A percentile compares a stretch with the other conserved stretches of the same genome.
Conservation (phyloP, 352 stramenopile genomes). For the Globisporangium cystogenes region DNA sequence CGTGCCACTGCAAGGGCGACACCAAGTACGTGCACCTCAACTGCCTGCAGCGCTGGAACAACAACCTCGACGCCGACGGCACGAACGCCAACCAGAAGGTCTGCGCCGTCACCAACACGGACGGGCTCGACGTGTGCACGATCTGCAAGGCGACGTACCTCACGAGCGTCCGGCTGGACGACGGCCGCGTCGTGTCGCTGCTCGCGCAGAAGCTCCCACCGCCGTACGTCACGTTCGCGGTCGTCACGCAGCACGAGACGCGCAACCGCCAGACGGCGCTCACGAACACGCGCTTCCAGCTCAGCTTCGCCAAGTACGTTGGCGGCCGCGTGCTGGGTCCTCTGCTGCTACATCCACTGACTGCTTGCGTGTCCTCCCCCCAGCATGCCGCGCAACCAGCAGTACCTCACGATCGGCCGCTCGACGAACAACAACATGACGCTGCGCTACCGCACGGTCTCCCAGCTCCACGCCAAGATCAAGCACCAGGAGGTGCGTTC, state of each 20-base stretch:
- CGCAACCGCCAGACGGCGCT: slow-evolving; percentile 75
- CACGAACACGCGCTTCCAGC: slow-evolving; percentile 90
- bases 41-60: slow-evolving; percentile 91
- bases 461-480: slow-evolving; percentile 77
- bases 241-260: slow-evolving; percentile 88
- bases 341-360: not conserved
- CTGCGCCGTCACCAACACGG: slow-evolving; percentile 87
- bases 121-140: slow-evolving; percentile 84
- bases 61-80: slow-evolving; percentile 75
- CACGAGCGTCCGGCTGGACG: slow-evolving; percentile 82
- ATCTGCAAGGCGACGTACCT: slow-evolving; percentile 92
- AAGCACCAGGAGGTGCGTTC: slow-evolving; percentile 74
- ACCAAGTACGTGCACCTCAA: slow-evolving; percentile 92
- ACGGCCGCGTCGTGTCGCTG: slow-evolving; percentile 81
- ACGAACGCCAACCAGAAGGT: slow-evolving; percentile 84
- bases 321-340: not conserved
- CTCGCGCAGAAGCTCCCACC: slow-evolving; percentile 83
- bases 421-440: slow-evolving; percentile 86
- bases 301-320: slow-evolving; percentile 88
- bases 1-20: slow-evolving; percentile 90
- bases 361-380: slow-evolving; percentile 1
- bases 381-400: slow-evolving; percentile 55
- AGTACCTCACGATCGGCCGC: slow-evolving; percentile 70
- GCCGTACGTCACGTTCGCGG: slow-evolving; percentile 89
- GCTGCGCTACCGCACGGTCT: slow-evolving; percentile 80